Percentiles rank a stretch among this genome's conserved stretches.
These are phyloP conservation scores for Coemansia sp. DNA, from an alignment of 192 early-diverging fungal species.

Conservation along the genomic window DNA sequence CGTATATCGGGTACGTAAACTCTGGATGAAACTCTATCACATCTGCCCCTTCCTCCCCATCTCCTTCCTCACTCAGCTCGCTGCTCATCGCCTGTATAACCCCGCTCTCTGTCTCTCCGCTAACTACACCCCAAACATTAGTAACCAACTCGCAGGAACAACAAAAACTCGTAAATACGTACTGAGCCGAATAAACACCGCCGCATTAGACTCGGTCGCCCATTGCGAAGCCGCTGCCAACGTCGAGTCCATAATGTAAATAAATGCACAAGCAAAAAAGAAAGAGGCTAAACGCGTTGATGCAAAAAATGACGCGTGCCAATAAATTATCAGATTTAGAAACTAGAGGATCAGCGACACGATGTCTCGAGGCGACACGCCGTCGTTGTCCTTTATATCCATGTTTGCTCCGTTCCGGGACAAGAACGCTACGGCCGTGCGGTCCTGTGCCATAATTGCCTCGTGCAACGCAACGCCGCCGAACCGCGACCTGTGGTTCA, in stretches of 20 bases:
- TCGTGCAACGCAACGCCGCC: conserved; percentile 52
- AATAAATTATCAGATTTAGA: not conserved
- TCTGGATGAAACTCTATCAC: conserved; percentile 70
- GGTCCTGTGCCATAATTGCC: conserved; percentile 50
- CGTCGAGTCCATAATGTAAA: conserved; percentile 24
- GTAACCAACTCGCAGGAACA: too few relatives aligned
- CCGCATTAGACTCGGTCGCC: conserved; percentile 42
- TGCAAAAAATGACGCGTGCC: conserved; percentile 3
- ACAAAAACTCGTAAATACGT: conserved; percentile 1
- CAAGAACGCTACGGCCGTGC: conserved; percentile 41
- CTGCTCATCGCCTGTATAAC: conserved; percentile 31
- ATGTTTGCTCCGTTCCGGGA: conserved; percentile 36
- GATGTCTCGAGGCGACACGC: conserved; percentile 50
- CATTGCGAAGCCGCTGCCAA: conserved; percentile 47
- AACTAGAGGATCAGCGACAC: conserved; percentile 33
- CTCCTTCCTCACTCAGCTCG: conserved; percentile 36
- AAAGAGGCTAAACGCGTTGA: not conserved
- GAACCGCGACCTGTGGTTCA: conserved; percentile 46
- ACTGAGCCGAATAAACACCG: conserved; percentile 39
- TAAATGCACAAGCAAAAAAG: conserved; percentile 1
- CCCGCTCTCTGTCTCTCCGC: conserved; percentile 30
- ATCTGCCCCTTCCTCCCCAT: conserved; percentile 29
- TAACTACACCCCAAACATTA: conserved; percentile 17
- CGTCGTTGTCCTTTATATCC: conserved; percentile 48
- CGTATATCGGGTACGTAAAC: conserved; percentile 89